These are phyloP conservation scores for Davidsoniella eucalypti DNA, from an alignment of 2,329 filamentous ascomycete species.

Conservation along the genomic window DNA sequence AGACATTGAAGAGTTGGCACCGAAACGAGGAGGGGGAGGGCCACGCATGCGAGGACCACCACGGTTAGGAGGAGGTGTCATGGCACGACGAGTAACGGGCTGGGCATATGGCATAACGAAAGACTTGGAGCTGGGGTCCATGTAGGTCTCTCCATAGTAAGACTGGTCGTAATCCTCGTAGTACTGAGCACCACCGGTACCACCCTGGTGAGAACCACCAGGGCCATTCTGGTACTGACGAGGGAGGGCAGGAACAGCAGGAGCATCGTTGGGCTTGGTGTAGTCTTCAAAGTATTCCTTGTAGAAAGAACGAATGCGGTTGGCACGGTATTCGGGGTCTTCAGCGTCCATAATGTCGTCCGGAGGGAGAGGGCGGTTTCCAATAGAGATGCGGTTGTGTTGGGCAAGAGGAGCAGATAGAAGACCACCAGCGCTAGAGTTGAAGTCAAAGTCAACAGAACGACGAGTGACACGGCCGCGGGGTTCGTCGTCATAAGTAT, in stretches of 20 bases:
- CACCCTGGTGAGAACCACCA: constrained; percentile 4
- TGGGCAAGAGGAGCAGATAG: constrained; percentile 39
- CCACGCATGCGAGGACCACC: constrained; percentile 30
- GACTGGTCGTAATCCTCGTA: constrained; percentile 61
- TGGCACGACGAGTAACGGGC: constrained; percentile 72
- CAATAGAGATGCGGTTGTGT: constrained; percentile 46
- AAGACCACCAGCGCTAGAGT: constrained; percentile 19
- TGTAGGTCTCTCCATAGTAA: constrained; percentile 53
- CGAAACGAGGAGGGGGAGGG: constrained; percentile 23
- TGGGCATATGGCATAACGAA: constrained; percentile 75
- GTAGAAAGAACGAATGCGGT: constrained; percentile 96
- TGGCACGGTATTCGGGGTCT: constrained; percentile 85
- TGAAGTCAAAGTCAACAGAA: constrained; percentile 16
- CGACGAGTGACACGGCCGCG: constrained; percentile 22
- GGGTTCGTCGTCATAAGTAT: constrained; percentile 17
- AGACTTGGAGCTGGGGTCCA: constrained; percentile 48
- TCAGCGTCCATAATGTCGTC: constrained; percentile 65
- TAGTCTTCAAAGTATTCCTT: constrained; percentile 97
- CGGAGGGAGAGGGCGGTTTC: constrained; percentile 72
- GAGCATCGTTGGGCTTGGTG: constrained; percentile 25
- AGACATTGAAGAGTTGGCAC: constrained; percentile 6
- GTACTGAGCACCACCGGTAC: constrained; percentile 26
- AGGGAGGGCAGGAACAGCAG: constrained; percentile 26
- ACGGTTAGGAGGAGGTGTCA: constrained; percentile 70
- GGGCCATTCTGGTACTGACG: constrained; percentile 16